These are phyloP conservation scores for Hortaea sp. DNA, from an alignment of 2,329 filamentous ascomycete species.

Conservation along the genomic window DNA sequence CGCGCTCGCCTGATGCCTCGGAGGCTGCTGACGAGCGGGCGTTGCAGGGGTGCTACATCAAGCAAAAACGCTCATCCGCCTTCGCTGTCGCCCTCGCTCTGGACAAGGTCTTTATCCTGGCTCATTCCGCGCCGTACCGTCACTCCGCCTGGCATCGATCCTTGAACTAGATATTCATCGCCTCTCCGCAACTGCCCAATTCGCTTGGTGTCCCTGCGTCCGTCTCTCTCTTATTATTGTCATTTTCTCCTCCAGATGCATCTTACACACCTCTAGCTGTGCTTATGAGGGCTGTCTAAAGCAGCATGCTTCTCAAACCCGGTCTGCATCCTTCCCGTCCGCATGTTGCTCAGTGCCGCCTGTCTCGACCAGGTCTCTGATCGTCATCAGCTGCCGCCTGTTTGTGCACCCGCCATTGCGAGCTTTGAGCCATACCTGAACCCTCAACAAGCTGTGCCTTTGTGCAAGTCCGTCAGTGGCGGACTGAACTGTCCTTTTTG, in stretches of 20 bases:
- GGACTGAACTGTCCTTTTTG: too few species aligned
- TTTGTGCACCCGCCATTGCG: too few species aligned
- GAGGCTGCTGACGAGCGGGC: constrained; percentile 2
- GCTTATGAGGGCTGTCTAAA: neutral
- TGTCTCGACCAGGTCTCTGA: constrained; percentile 6
- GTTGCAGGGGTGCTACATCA: constrained; percentile 3
- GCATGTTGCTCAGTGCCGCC: constrained; percentile 5
- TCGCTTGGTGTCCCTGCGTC: constrained; percentile 4
- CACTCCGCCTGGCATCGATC: constrained; percentile 3
- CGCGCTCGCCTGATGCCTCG: constrained; percentile 1
- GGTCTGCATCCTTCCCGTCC: constrained; percentile 2
- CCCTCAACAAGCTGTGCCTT: too few species aligned
- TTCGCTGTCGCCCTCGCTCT: neutral
- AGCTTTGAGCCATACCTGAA: too few species aligned
- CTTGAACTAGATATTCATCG: constrained; percentile 5
- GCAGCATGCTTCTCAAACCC: constrained; percentile 4
- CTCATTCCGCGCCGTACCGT: constrained; percentile 5
- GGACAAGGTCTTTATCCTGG: neutral
- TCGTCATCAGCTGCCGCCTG: too few species aligned
- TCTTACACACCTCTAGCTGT: constrained; percentile 5
- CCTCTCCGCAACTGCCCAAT: constrained; percentile 8
- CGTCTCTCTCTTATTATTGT: neutral
- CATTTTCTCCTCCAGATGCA: too few species aligned
- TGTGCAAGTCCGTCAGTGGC: neutral
- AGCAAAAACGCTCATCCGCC: constrained; percentile 1